Evolutionary conservation across 495 filamentous ascomycete species (phyloP).

Genomic region (Penicillium coprophilum): DNA sequence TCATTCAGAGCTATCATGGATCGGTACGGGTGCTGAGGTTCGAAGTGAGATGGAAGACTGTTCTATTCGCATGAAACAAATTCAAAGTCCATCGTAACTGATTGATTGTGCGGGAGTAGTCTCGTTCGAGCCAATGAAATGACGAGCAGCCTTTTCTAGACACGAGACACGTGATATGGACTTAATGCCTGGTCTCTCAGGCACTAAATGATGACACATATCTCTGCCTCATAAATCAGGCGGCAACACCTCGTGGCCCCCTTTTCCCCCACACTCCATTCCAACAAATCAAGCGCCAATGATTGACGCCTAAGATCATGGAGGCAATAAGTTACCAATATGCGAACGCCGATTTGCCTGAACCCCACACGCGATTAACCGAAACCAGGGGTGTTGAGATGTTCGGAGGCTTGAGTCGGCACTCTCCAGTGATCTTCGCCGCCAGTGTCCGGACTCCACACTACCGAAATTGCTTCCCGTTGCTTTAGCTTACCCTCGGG

Average conservation of each 20-base stretch:
- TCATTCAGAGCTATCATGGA: constrained; percentile 29
- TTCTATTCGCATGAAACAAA: constrained; percentile 1
- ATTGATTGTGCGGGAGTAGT: no score
- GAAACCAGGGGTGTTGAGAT: not conserved
- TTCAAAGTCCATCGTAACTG: no score
- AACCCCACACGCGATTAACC: not conserved
- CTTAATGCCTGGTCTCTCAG: not conserved
- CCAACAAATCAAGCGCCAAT: constrained; percentile 2
- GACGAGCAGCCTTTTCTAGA: no score
- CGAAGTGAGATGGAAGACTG: constrained; percentile 2
- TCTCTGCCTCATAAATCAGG: not conserved
- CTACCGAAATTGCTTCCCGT: constrained; percentile 16
- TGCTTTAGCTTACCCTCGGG: constrained; percentile 10
- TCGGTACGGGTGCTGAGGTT: constrained; percentile 20
- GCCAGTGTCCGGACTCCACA: constrained; percentile 9
- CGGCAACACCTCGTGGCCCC: not conserved
- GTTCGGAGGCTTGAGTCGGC: constrained; percentile 10
- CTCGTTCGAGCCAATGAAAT: no score
- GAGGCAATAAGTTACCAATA: not conserved
- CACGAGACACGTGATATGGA: not conserved
- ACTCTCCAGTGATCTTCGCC: constrained; percentile 14
- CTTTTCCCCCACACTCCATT: constrained; percentile 2
- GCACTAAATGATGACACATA: not conserved
- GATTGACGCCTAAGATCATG: not conserved
- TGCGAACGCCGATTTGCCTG: constrained; percentile 2